A percentile compares a stretch with the other conserved stretches of the same genome.
These are phyloP conservation scores for Rhodotorula paludigena DNA, from an alignment of 768 basidiomycete species.

Conservation along the genomic window DNA sequence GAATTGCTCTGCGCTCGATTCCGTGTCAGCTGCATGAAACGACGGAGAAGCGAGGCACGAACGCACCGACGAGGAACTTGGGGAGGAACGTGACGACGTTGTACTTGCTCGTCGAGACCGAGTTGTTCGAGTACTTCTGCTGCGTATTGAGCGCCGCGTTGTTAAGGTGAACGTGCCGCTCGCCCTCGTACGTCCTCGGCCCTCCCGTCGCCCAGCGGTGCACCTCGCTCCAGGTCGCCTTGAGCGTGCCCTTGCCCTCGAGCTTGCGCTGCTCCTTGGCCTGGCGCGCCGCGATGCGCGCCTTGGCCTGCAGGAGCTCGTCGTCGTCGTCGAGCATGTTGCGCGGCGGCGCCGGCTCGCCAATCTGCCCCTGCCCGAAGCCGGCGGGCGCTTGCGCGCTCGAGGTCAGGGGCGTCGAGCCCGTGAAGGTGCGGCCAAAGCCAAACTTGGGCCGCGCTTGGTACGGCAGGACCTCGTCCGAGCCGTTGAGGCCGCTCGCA, in stretches of 20 bases:
- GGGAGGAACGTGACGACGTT: constrained; percentile 78
- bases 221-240: constrained; percentile 2
- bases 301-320: constrained; percentile 29
- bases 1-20: constrained; percentile 39
- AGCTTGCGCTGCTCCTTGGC: constrained; percentile 13
- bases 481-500: not conserved
- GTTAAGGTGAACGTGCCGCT: constrained; percentile 77
- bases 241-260: not conserved
- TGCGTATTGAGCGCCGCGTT: constrained; percentile 60
- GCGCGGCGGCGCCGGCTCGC: not conserved
- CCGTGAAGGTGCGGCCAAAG: constrained; percentile 10
- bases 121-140: constrained; percentile 68
- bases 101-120: constrained; percentile 91
- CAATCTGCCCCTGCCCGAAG: constrained; percentile 6
- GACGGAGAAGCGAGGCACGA: not conserved
- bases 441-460: constrained; percentile 1
- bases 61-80: constrained; percentile 84
- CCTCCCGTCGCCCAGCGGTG: constrained; percentile 13
- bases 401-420: constrained; percentile 12
- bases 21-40: not conserved
- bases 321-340: constrained; percentile 39
- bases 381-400: constrained; percentile 32
- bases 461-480: not conserved
- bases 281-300: constrained; percentile 27
- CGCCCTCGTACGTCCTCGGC: constrained; percentile 52